phyloP scores from a whole-genome alignment of 164 flowering plant genomes.

The Magnolia changhungtana region DNA sequence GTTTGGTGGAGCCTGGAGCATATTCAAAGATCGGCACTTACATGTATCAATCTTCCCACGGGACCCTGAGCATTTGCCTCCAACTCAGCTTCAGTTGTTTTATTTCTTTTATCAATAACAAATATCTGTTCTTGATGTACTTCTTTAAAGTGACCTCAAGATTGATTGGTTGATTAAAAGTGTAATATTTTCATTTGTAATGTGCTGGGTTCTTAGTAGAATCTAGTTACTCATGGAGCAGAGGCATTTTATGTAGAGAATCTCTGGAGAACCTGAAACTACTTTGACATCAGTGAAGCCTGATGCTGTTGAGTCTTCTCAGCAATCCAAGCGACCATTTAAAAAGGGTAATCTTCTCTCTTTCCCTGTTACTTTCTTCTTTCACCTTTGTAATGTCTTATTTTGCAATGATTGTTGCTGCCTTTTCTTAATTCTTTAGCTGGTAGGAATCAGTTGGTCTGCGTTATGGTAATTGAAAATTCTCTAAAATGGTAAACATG shows the following conservation, averaged over 20 bases:
- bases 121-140: background rate
- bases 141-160: background rate
- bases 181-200: background rate
- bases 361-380: conserved; percentile 2
- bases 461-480: background rate
- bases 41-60: too few relatives aligned
- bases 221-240: background rate
- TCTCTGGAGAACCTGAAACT: conserved; percentile 58
- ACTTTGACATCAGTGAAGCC: conserved; percentile 43
- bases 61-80: background rate
- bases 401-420: background rate
- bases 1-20: too few relatives aligned
- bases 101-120: background rate
- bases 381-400: background rate
- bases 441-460: background rate
- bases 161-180: background rate
- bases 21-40: too few relatives aligned
- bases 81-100: background rate
- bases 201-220: background rate
- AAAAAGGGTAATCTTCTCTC: conserved; percentile 53
- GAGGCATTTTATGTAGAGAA: conserved; percentile 38
- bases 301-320: conserved; percentile 42
- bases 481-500: too few relatives aligned
- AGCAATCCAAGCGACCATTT: conserved; percentile 43
- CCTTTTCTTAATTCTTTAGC: background rate